These are phyloP conservation scores for Volvox reticuliferus DNA, from an alignment of 139 green algal species.

Conservation along the genomic window DNA sequence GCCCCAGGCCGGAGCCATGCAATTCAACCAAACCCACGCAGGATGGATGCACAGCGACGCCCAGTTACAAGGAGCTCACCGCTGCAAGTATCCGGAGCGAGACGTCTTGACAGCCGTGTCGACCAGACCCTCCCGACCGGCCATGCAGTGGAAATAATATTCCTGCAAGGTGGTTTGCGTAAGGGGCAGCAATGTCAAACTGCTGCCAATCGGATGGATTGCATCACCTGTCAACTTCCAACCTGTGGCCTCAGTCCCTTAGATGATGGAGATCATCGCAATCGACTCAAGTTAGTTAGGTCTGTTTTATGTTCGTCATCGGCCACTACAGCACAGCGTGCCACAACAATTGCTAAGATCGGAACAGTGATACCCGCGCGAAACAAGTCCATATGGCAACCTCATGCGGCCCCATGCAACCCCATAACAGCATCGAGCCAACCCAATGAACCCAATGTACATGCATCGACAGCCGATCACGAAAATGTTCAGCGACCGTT, in stretches of 20 bases:
- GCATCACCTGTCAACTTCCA: conserved; percentile 8
- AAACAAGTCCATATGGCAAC: too few species aligned
- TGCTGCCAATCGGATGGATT: not conserved
- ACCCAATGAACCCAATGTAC: too few species aligned
- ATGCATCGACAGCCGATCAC: too few species aligned
- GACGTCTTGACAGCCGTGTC: conserved; percentile 98
- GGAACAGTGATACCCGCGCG: too few species aligned
- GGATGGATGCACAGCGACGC: too few species aligned
- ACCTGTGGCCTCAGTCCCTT: not conserved
- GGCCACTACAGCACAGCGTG: not conserved
- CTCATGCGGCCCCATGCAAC: too few species aligned
- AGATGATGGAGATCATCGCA: conserved; percentile 6
- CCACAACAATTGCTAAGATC: too few species aligned
- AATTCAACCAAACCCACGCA: too few species aligned
- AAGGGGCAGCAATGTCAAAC: not conserved
- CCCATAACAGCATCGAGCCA: too few species aligned
- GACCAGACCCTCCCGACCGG: conserved; percentile 95
- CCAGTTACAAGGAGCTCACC: too few species aligned
- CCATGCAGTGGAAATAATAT: conserved; percentile 99
- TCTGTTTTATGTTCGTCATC: conserved; percentile 21
- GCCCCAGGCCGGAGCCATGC: too few species aligned
- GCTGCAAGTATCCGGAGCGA: conserved; percentile 91
- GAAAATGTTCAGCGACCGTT: too few species aligned
- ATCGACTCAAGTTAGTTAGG: not conserved
- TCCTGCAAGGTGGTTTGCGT: conserved; percentile 76